Percentiles rank a stretch among this genome's conserved stretches.
These are phyloP conservation scores for Venturia asperata DNA, from an alignment of 2,329 filamentous ascomycete genomes.

Conservation along the genomic window DNA sequence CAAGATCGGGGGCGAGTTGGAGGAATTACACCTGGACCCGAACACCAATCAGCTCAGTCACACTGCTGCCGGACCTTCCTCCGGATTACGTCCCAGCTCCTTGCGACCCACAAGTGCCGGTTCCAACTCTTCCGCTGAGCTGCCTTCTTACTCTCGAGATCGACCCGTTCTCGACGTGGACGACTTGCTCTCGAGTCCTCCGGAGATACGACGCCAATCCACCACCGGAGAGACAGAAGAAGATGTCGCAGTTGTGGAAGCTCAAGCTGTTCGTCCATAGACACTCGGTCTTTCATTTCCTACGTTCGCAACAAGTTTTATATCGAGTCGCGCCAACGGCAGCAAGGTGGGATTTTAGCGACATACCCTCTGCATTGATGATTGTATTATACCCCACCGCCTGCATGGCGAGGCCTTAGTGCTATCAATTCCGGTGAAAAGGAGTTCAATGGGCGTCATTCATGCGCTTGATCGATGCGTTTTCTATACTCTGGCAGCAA, in stretches of 20 bases:
- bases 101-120: background rate
- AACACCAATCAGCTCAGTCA: constrained; percentile 6
- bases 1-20: constrained; percentile 8
- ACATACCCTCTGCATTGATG: constrained; percentile 9
- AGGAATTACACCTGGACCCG: constrained; percentile 18
- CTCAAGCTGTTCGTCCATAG: background rate
- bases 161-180: constrained; percentile 12
- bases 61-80: constrained; percentile 2
- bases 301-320: constrained; percentile 5
- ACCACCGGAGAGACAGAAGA: constrained; percentile 1
- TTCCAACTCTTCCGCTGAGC: background rate
- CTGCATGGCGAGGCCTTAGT: background rate
- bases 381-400: constrained; percentile 12
- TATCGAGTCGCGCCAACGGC: constrained; percentile 10
- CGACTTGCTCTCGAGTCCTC: constrained; percentile 11
- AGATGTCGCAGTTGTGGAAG: constrained; percentile 4
- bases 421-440: background rate
- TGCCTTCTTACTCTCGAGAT: constrained; percentile 1
- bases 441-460: background rate
- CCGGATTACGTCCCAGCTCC: background rate
- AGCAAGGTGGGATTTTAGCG: background rate
- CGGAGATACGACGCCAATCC: background rate
- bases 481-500: too few species aligned
- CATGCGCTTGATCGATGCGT: background rate
- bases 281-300: constrained; percentile 10